These are phyloP conservation scores for Heliocybe sulcata DNA, from an alignment of 1,284 basidiomycete genomes.

Conservation along the genomic window DNA sequence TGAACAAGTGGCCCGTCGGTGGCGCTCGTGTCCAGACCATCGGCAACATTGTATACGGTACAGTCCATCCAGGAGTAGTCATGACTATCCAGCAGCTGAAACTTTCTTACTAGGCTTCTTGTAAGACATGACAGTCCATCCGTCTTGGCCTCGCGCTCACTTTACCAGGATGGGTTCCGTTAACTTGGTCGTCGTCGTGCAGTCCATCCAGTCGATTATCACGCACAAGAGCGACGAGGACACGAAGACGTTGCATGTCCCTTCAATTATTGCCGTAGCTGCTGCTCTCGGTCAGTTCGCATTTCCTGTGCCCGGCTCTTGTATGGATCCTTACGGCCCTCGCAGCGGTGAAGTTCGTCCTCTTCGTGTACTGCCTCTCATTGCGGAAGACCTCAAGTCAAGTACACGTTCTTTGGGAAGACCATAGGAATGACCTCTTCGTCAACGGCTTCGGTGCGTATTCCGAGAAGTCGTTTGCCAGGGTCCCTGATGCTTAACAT, in stretches of 20 bases:
- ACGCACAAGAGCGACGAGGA: conserved; percentile 45
- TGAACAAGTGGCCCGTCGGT: conserved; percentile 87
- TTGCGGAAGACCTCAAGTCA: conserved; percentile 81
- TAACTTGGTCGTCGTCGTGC: conserved; percentile 81
- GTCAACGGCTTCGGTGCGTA: conserved; percentile 68
- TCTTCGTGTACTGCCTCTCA: conserved; percentile 85
- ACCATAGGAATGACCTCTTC: conserved; percentile 88
- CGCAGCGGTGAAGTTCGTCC: conserved; percentile 72
- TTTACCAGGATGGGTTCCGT: conserved; percentile 73
- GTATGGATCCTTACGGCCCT: too few relatives aligned
- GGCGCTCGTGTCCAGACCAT: conserved; percentile 89
- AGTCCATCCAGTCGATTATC: conserved; percentile 69
- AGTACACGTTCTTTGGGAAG: conserved; percentile 91
- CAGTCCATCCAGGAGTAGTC: conserved; percentile 19
- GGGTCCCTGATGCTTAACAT: conserved; percentile 2
- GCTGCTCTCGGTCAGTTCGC: conserved; percentile 62
- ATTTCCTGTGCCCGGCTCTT: too few relatives aligned
- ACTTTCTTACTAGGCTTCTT: conserved; percentile 53
- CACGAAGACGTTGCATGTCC: conserved; percentile 69
- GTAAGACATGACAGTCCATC: conserved; percentile 32
- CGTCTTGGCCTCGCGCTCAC: conserved; percentile 5
- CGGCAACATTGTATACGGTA: conserved; percentile 85
- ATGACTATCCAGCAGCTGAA: too few relatives aligned
- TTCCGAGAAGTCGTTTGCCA: conserved; percentile 3
- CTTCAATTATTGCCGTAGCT: conserved; percentile 78